Percentiles rank a stretch among this genome's conserved stretches.
Evolutionary conservation across 2,329 filamentous ascomycete genomes (phyloP).

Genomic region (Paramyrothecium sp.): DNA sequence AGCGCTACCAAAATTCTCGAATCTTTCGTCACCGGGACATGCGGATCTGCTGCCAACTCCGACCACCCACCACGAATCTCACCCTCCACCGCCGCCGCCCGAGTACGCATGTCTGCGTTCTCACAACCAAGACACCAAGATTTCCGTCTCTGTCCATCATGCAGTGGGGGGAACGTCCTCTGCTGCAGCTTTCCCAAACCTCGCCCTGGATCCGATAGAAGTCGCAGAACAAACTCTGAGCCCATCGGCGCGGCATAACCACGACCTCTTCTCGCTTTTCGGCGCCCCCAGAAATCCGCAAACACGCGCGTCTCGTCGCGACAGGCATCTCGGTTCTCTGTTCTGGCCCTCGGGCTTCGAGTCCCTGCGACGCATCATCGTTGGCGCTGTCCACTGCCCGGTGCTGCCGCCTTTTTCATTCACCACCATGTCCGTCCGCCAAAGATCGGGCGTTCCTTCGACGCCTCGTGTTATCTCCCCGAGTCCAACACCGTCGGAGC

Average conservation of each 20-base stretch:
- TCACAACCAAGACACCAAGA: conserved; percentile 6
- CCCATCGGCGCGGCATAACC: conserved; percentile 12
- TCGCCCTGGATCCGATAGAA: conserved; percentile 59
- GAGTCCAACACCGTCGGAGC: conserved; percentile 62
- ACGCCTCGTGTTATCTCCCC: conserved; percentile 89
- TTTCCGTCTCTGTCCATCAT: conserved; percentile 38
- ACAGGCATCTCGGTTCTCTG: conserved; percentile 46
- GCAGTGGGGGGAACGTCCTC: conserved; percentile 56
- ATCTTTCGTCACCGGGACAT: neutral
- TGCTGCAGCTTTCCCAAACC: conserved; percentile 46
- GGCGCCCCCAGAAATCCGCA: conserved; percentile 12
- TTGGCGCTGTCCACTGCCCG: conserved; percentile 55
- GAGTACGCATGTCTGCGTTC: conserved; percentile 18
- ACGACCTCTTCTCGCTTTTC: conserved; percentile 15
- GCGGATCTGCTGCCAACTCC: neutral
- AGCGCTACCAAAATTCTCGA: neutral
- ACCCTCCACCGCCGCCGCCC: conserved; percentile 8
- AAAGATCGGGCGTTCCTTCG: conserved; percentile 60
- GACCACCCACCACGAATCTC: conserved; percentile 7
- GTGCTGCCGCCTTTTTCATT: conserved; percentile 59
- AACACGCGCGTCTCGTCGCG: conserved; percentile 45
- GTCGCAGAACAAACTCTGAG: conserved; percentile 15
- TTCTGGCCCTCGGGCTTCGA: conserved; percentile 48
- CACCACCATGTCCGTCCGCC: conserved; percentile 50
- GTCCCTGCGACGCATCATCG: conserved; percentile 47